Conservation (phyloP, 768 basidiomycete species). For the Tricholoma bakamatsutake region DNA sequence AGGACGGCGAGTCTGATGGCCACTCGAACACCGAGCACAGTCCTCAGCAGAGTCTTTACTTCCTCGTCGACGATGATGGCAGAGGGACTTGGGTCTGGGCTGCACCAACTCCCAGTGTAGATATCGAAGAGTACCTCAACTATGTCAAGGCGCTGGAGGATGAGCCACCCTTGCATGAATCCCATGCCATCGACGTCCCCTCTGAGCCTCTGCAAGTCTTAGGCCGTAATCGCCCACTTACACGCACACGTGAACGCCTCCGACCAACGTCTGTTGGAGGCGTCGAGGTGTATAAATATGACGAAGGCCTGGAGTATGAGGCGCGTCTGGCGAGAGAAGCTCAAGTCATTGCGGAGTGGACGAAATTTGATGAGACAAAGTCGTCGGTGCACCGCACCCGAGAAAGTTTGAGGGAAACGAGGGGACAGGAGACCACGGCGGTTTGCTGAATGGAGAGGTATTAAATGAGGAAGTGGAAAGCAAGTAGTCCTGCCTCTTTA, state of each 20-base stretch:
- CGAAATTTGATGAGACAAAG: not conserved
- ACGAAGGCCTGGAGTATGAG: conserved; percentile 2
- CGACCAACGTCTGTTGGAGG: not conserved
- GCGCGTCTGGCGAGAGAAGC: not conserved
- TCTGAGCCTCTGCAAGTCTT: not conserved
- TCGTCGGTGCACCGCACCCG: not conserved
- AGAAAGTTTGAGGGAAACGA: not conserved
- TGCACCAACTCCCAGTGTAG: not conserved
- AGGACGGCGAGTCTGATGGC: not conserved
- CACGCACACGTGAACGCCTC: conserved; percentile 1
- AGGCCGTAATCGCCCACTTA: not conserved
- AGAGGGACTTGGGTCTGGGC: not conserved
- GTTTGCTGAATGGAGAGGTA: no score
- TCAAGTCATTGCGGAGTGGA: not conserved
- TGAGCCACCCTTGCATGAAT: not conserved
- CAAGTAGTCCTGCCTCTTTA: no score
- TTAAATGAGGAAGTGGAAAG: not conserved
- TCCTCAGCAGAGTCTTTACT: not conserved
- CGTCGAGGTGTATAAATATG: not conserved
- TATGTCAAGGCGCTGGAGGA: not conserved
- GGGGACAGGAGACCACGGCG: not conserved
- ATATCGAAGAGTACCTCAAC: not conserved
- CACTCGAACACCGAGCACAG: not conserved
- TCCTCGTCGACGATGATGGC: not conserved
- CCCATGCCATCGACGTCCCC: not conserved